These are phyloP conservation scores for Ceratocystis eucalypticola DNA, from an alignment of 2,329 filamentous ascomycete species.

Conservation along the genomic window DNA sequence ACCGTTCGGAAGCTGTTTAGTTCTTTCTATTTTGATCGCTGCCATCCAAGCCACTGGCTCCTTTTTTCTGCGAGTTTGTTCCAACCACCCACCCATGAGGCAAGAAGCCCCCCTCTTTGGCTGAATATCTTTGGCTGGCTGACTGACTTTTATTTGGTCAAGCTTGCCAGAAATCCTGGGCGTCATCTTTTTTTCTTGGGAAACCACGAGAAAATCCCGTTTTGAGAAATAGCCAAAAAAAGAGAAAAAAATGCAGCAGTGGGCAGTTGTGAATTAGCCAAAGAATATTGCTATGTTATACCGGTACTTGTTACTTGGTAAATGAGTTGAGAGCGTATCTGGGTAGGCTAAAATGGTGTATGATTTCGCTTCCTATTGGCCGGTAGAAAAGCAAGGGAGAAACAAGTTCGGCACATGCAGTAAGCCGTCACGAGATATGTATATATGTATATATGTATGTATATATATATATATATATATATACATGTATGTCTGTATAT, in stretches of 20 bases:
- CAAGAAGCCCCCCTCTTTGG: no score
- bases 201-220: no score
- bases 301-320: neutral
- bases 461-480: neutral
- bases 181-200: no score
- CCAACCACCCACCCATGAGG: neutral
- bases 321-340: neutral
- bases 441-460: neutral
- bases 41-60: slow-evolving; percentile 12
- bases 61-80: neutral
- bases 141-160: neutral
- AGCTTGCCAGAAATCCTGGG: neutral
- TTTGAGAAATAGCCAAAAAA: no score
- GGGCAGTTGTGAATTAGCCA: no score
- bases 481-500: neutral
- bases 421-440: neutral
- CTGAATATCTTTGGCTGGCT: neutral
- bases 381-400: neutral
- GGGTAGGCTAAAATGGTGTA: neutral
- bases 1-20: neutral
- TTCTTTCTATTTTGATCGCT: slow-evolving; percentile 16
- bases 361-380: neutral
- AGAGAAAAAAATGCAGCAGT: no score
- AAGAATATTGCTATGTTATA: neutral
- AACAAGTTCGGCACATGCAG: neutral